Conservation (phyloP, 495 filamentous ascomycete genomes). For the Penicillium manginii region DNA sequence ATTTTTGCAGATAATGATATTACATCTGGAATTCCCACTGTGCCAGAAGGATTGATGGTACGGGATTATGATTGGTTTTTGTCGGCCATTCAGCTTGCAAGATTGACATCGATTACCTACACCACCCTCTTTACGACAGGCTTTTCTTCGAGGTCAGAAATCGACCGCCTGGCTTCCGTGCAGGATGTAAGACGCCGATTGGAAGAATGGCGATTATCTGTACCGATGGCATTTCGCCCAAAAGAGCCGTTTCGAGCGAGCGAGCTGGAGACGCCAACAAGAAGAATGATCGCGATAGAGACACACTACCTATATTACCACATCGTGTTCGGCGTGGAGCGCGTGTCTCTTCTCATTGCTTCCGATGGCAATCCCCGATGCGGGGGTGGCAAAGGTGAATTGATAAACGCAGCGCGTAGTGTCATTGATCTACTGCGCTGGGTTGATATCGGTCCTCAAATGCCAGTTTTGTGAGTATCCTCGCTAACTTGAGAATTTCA, state of each 20-base stretch:
- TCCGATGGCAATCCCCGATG: background rate
- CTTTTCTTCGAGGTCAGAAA: slow-evolving; percentile 12
- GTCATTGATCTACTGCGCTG: slow-evolving; percentile 37
- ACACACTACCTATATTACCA: background rate
- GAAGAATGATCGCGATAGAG: background rate
- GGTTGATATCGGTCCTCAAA: slow-evolving; percentile 35
- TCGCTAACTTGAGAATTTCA: background rate
- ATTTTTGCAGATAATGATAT: background rate
- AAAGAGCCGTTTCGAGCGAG: slow-evolving; percentile 6
- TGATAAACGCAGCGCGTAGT: slow-evolving; percentile 27
- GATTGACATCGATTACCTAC: slow-evolving; percentile 35
- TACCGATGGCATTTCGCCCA: background rate
- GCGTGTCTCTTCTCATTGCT: background rate
- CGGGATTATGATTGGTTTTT: slow-evolving; percentile 40
- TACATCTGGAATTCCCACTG: background rate
- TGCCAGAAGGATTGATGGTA: slow-evolving; percentile 8
- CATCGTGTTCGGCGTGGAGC: background rate
- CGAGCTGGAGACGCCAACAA: background rate
- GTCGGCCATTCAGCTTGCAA: slow-evolving; percentile 25
- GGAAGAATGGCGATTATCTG: background rate
- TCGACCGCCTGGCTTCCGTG: background rate
- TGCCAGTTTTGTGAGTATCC: slow-evolving; percentile 36
- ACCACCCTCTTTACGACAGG: slow-evolving; percentile 36
- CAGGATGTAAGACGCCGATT: background rate
- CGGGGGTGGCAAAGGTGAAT: slow-evolving; percentile 27